Percentiles rank a stretch among this genome's conserved stretches.
Conservation (phyloP, 2,329 filamentous ascomycete genomes). For the Monilinia vaccinii-corymbosi region DNA sequence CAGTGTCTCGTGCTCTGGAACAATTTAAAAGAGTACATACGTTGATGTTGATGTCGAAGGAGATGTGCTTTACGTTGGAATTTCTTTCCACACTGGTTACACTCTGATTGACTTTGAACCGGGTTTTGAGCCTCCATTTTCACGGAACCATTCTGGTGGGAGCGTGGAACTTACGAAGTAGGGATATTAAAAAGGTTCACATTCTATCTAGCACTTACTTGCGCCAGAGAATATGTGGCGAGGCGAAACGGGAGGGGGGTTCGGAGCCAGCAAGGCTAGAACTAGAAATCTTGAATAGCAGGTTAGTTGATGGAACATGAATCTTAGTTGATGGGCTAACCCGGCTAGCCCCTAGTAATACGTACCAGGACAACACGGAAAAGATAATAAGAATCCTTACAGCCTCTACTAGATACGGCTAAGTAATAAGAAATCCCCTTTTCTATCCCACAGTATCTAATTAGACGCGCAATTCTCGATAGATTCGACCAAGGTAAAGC, state of each 20-base stretch:
- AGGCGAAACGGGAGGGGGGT: neutral
- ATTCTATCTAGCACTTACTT: neutral
- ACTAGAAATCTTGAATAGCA: neutral
- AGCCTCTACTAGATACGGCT: too few relatives aligned
- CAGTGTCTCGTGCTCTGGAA: neutral
- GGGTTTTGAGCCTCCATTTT: constrained; percentile 30
- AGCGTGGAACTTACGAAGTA: constrained; percentile 4
- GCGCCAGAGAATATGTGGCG: constrained; percentile 6
- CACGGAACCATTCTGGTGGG: constrained; percentile 19
- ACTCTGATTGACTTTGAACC: constrained; percentile 28
- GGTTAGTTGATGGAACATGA: neutral
- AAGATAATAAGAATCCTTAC: too few relatives aligned
- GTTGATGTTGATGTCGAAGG: constrained; percentile 28
- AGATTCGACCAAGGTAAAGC: too few relatives aligned
- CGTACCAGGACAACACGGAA: too few relatives aligned
- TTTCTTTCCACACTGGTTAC: constrained; percentile 29
- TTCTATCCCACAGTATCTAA: too few relatives aligned
- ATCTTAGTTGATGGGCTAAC: too few relatives aligned
- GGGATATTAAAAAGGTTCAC: constrained; percentile 1
- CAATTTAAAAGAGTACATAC: constrained; percentile 16
- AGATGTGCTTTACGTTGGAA: constrained; percentile 30
- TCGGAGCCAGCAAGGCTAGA: neutral
- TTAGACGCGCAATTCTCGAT: too few relatives aligned
- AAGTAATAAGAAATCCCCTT: too few relatives aligned
- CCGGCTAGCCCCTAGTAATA: too few relatives aligned